Percentiles rank a stretch among this genome's conserved stretches.
Evolutionary conservation across 164 flowering plant genomes (phyloP).

Genomic region (Annona cherimola): DNA sequence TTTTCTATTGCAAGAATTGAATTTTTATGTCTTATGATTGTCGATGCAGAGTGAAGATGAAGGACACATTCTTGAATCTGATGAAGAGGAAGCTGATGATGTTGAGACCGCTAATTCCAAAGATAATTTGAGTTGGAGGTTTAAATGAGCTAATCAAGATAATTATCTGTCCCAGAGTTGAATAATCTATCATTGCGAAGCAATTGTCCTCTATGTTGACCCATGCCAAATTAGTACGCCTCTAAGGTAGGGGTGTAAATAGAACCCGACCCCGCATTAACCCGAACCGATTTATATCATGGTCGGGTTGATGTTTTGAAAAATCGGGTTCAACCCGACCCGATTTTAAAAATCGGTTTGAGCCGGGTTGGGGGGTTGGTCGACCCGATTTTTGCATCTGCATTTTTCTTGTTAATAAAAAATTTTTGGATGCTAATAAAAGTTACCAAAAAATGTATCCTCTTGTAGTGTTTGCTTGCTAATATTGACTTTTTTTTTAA

Average conservation of each 20-base stretch:
- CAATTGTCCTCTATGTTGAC: neutral
- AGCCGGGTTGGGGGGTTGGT: no score
- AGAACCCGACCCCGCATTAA: no score
- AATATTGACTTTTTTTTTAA: no score
- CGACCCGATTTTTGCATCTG: no score
- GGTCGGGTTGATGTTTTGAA: no score
- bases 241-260: neutral
- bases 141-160: slow-evolving; percentile 1
- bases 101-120: slow-evolving; percentile 22
- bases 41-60: slow-evolving; percentile 53
- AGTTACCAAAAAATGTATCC: no score
- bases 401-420: no score
- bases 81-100: slow-evolving; percentile 22
- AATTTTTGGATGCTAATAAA: no score
- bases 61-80: slow-evolving; percentile 27
- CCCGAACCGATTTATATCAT: no score
- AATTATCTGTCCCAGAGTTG: slow-evolving; percentile 2
- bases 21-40: slow-evolving; percentile 1
- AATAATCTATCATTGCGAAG: neutral
- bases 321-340: no score
- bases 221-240: neutral
- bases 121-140: slow-evolving; percentile 14
- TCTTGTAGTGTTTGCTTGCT: no score
- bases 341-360: no score
- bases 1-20: neutral